These are phyloP conservation scores for Boletus coccyginus DNA, from an alignment of 768 basidiomycete genomes.

Conservation along the genomic window DNA sequence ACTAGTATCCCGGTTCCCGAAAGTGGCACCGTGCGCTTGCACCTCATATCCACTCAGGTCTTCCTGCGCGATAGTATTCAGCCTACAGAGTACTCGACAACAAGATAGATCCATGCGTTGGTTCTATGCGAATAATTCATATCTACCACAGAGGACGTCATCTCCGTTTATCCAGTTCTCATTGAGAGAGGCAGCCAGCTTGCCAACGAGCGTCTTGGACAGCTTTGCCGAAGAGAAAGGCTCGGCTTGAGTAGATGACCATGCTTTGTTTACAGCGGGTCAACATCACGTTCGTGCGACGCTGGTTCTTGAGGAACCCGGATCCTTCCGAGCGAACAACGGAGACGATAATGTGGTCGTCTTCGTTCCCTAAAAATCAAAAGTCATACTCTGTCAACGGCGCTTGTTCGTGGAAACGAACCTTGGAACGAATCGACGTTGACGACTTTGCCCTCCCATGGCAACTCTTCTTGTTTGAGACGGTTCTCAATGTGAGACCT, in stretches of 20 bases:
- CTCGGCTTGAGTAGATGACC: constrained; percentile 60
- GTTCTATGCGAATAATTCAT: background rate
- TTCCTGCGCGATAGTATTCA: background rate
- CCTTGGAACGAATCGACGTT: constrained; percentile 84
- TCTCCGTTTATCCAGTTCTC: constrained; percentile 17
- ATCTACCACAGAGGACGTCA: constrained; percentile 3
- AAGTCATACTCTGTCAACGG: constrained; percentile 12
- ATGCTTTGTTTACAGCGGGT: constrained; percentile 73
- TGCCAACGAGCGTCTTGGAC: constrained; percentile 23
- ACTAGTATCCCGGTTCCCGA: background rate
- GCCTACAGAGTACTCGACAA: background rate
- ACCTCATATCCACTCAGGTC: too few relatives aligned
- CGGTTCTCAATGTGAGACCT: constrained; percentile 51
- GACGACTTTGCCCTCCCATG: constrained; percentile 65
- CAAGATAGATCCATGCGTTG: background rate
- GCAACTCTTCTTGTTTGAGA: constrained; percentile 46
- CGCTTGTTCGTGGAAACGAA: constrained; percentile 25
- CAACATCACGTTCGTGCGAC: constrained; percentile 83
- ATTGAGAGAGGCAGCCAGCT: constrained; percentile 16
- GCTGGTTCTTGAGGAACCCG: constrained; percentile 62
- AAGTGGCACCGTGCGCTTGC: background rate
- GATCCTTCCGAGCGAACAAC: constrained; percentile 54
- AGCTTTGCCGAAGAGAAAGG: constrained; percentile 21
- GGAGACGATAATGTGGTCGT: constrained; percentile 70
- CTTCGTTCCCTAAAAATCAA: constrained; percentile 65